phyloP scores from a whole-genome alignment of 1,284 basidiomycete genomes.

The Coriolopsis trogii region DNA sequence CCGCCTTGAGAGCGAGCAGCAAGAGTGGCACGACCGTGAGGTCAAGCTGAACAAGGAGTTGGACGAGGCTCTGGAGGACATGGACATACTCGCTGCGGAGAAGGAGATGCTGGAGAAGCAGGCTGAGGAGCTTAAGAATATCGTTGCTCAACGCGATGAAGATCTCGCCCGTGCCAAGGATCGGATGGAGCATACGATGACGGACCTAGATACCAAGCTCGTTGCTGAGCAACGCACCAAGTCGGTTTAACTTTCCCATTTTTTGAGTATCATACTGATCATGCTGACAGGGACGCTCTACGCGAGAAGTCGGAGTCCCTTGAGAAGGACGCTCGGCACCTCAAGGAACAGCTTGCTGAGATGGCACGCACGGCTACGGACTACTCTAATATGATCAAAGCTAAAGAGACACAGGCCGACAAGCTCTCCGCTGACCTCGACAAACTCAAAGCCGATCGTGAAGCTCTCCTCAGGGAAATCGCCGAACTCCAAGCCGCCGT shows the following conservation, averaged over 20 bases:
- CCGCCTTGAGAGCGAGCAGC: slow-evolving; percentile 77
- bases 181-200: slow-evolving; percentile 66
- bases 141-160: slow-evolving; percentile 79
- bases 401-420: slow-evolving; percentile 76
- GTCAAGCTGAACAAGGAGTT: slow-evolving; percentile 57
- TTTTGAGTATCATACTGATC: slow-evolving; percentile 4
- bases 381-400: slow-evolving; percentile 77
- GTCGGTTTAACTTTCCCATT: slow-evolving; percentile 49
- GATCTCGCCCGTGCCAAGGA: slow-evolving; percentile 79
- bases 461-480: slow-evolving; percentile 59
- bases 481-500: slow-evolving; percentile 70
- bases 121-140: slow-evolving; percentile 74
- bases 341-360: slow-evolving; percentile 83
- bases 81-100: slow-evolving; percentile 57
- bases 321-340: slow-evolving; percentile 69
- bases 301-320: slow-evolving; percentile 62
- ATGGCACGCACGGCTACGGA: slow-evolving; percentile 77
- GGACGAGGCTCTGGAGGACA: slow-evolving; percentile 61
- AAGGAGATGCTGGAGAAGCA: slow-evolving; percentile 65
- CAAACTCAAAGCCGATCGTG: slow-evolving; percentile 53
- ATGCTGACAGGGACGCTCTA: slow-evolving; percentile 56
- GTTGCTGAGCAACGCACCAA: slow-evolving; percentile 64
- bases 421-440: slow-evolving; percentile 64
- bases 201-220: slow-evolving; percentile 79
- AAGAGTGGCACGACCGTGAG: slow-evolving; percentile 68